Evolutionary conservation across 2,329 filamentous ascomycete species (phyloP).

Genomic region (Botryosphaeria agaves): DNA sequence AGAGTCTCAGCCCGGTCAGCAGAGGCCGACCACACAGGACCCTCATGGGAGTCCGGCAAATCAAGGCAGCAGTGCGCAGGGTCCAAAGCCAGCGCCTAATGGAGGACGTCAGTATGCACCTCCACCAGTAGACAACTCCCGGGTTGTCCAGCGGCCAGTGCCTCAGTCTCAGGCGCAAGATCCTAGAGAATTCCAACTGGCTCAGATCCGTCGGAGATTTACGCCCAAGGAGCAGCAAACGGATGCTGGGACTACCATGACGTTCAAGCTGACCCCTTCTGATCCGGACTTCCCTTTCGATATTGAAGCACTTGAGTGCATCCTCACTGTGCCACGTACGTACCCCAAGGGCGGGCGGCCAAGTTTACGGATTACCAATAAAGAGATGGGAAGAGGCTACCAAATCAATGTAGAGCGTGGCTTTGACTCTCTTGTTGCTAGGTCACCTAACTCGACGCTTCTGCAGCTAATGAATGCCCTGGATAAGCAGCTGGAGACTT

Average conservation of each 20-base stretch:
- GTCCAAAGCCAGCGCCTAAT: conserved; percentile 4
- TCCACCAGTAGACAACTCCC: conserved; percentile 21
- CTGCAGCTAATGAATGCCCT: conserved; percentile 50
- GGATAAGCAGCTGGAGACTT: conserved; percentile 53
- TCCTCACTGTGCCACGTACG: conserved; percentile 42
- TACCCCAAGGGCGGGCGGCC: conserved; percentile 43
- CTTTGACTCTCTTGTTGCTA: conserved; percentile 46
- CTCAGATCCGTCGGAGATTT: conserved; percentile 54
- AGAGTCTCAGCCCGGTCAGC: no score
- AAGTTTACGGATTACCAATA: conserved; percentile 46
- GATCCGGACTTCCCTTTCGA: conserved; percentile 78
- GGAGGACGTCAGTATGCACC: conserved; percentile 11
- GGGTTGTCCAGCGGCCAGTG: conserved; percentile 46
- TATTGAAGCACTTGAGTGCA: conserved; percentile 49
- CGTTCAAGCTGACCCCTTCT: conserved; percentile 51
- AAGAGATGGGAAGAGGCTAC: conserved; percentile 54
- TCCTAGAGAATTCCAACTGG: conserved; percentile 56
- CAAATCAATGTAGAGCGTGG: conserved; percentile 61
- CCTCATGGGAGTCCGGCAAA: not conserved
- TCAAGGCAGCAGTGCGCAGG: not conserved
- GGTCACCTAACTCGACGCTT: conserved; percentile 38
- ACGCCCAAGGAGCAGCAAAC: conserved; percentile 27
- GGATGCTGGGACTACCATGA: conserved; percentile 37
- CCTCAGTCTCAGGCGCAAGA: conserved; percentile 47
- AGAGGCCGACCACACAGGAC: no score